Evolutionary conservation across 345 rosid species (phyloP), one percentile per base, ranked within the genome.

Genomic region (Psidium guajava): DNA sequence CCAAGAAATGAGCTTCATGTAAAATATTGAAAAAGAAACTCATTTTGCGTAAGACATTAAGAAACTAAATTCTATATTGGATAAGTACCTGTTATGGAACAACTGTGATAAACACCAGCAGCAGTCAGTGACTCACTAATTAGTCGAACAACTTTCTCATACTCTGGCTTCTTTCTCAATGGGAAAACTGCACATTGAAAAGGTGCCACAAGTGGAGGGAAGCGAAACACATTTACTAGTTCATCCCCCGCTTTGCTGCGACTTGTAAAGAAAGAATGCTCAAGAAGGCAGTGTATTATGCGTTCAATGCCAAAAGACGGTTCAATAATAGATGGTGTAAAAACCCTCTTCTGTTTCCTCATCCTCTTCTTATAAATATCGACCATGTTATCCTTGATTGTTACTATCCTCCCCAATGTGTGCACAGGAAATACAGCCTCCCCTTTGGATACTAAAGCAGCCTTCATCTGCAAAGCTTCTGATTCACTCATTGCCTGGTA

Each of bases 231-330:
- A 52, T 94, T 97, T 84, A 94, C 28, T 84, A 95, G 47, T 44
- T 44, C 8, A 44, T 44, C 98, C 81, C 96, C 96, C 73, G 95
- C 93, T 88, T 95, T 94, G 90, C 97, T 93, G 6, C 98, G 92
- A 87, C 97, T 94, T 40, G 89, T 93, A 89, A 93, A 94, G 91
- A 94, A 97, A 64, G 94, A 94, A 87, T 95, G 98, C 91, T 97
- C 94, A 40, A 85, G 95, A 36, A 97, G 94, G 88, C 99, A 95
- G 47, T 94, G 94, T 84, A 97, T 94, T 80, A 97, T 97, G 61
- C 98, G 92, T 27, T 98, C 99, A 86, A 97, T 93, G 77, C 98
- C 97, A 59, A 97, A 97, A 0, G 98, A 97, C 58, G 98, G 98
- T 74, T 94, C 99, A 69, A 97, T 94, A 83, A 97, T 96, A 27